Percentiles rank a stretch among this genome's conserved stretches.
Evolutionary conservation across 768 basidiomycete species (phyloP).

Genomic region (Tulasnella sp.): DNA sequence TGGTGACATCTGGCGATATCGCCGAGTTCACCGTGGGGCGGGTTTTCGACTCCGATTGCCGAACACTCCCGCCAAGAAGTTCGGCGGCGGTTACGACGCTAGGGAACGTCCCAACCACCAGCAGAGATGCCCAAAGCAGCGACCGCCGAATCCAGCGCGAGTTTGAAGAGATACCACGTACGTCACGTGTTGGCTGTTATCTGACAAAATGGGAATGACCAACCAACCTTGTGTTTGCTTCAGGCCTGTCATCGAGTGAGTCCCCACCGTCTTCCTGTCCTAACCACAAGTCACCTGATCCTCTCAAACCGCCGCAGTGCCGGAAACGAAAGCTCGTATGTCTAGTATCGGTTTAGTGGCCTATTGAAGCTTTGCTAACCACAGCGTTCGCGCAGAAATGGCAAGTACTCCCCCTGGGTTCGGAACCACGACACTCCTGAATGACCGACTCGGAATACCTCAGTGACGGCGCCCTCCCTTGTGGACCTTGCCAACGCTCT

Average conservation of each 20-base stretch:
- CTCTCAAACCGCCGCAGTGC: not conserved
- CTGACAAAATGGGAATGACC: too few relatives aligned
- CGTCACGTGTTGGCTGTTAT: too few relatives aligned
- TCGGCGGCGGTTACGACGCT: too few relatives aligned
- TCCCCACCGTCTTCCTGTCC: not conserved
- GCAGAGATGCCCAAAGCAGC: not conserved
- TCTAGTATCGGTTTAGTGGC: not conserved
- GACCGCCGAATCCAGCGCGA: not conserved
- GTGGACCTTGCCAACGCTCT: constrained; percentile 2
- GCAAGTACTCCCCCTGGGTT: not conserved
- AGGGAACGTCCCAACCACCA: too few relatives aligned
- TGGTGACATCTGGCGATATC: not conserved
- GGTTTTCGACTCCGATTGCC: too few relatives aligned
- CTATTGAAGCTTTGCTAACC: not conserved
- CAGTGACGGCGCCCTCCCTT: constrained; percentile 16
- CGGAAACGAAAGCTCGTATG: constrained; percentile 18
- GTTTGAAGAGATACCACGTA: too few relatives aligned
- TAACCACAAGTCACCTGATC: not conserved
- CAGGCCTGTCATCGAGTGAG: constrained; percentile 25
- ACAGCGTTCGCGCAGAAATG: not conserved
- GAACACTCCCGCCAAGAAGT: too few relatives aligned
- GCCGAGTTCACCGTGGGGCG: not conserved
- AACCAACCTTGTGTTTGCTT: not conserved
- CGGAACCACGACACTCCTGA: not conserved
- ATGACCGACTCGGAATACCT: too few relatives aligned